Base-by-base conservation (phyloP, 352 stramenopile species). In the Globisporangium irregulare region DNA sequence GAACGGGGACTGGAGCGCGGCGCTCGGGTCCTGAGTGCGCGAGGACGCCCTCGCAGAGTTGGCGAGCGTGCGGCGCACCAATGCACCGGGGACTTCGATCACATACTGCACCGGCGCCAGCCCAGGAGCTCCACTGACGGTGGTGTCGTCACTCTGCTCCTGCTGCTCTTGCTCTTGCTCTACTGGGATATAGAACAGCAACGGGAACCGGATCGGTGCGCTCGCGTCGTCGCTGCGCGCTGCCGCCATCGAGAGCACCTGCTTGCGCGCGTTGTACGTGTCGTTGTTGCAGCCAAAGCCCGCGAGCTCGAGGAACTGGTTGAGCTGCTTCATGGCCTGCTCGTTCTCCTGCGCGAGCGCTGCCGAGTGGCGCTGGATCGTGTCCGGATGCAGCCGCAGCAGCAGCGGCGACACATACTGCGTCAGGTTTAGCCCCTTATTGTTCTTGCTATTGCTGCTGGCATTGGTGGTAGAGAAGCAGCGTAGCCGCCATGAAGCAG, bases 261-360 rank as follows among this genome's bases (percentile, higher is more conserved):
- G 80, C 55, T 80, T 82, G 20, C 82, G 83, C 15, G 82, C 77
- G 53, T 73, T 73, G 68, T 78, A 84, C 5, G 78, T 75, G 73
- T 92, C 80, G 73, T 88, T 90, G 69, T 91, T 91, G 70, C 85
- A 93, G 59, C 80, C 85, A 20, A 72, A 77, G 8, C 74, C 57
- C 18, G 85, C 85, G 56, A 93, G 72, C 62, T 87, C 81, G 18
- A 93, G 70, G 67, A 92, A 93, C 57, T 83, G 69, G 71, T 93
- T 93, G 61, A 93, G 79, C 59, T 90, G 77, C 71, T 93, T 93
- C n/a, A 93, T 75, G 15, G 85, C 84, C 20, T 85, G 69, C 69
- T 91, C 85, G 56, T 93, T 91, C 66, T 80, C 71, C 22, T 68
- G 68, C n/a, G 81, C 82, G 22, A 87, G 64, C 27, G 59, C 32